Conservation (phyloP, 2,329 filamentous ascomycete genomes). For the Pseudogymnoascus destructans region DNA sequence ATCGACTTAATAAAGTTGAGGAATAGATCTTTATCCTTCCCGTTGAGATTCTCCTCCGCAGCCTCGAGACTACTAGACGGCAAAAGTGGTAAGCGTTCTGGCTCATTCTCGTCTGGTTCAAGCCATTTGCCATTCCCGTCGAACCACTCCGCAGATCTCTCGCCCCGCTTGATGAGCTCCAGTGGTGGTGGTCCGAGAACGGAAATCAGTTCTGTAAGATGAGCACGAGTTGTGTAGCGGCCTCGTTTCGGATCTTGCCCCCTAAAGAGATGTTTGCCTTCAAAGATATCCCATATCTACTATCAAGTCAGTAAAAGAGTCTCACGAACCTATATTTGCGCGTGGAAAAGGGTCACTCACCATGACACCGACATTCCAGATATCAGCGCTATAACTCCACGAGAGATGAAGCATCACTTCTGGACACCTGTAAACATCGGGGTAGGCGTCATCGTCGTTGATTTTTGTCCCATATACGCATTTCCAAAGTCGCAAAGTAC, state of each 20-base stretch:
- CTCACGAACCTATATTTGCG: slow-evolving; percentile 5
- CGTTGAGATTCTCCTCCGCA: slow-evolving; percentile 13
- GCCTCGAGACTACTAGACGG: slow-evolving; percentile 14
- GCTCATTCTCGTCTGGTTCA: slow-evolving; percentile 13
- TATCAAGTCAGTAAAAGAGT: neutral
- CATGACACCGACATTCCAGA: slow-evolving; percentile 20
- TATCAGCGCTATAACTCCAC: slow-evolving; percentile 19
- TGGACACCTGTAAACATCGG: slow-evolving; percentile 29
- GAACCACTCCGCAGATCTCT: slow-evolving; percentile 13
- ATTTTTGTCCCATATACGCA: slow-evolving; percentile 28
- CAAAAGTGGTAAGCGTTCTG: slow-evolving; percentile 14
- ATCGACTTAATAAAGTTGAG: slow-evolving; percentile 15
- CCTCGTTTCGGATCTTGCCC: slow-evolving; percentile 13
- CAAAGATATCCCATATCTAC: slow-evolving; percentile 17
- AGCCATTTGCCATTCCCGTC: slow-evolving; percentile 15
- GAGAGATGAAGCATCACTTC: slow-evolving; percentile 33
- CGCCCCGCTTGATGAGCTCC: slow-evolving; percentile 12
- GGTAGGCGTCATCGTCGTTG: slow-evolving; percentile 29
- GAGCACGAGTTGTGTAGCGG: slow-evolving; percentile 14
- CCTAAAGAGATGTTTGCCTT: slow-evolving; percentile 15
- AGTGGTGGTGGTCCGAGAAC: slow-evolving; percentile 15
- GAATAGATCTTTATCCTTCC: slow-evolving; percentile 14
- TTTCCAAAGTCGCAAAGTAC: slow-evolving; percentile 38
- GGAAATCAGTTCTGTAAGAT: slow-evolving; percentile 18
- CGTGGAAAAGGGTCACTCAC: slow-evolving; percentile 13